Base-by-base conservation (phyloP, 2,329 filamentous ascomycete species). In the Ploettnerulaceae sp. region DNA sequence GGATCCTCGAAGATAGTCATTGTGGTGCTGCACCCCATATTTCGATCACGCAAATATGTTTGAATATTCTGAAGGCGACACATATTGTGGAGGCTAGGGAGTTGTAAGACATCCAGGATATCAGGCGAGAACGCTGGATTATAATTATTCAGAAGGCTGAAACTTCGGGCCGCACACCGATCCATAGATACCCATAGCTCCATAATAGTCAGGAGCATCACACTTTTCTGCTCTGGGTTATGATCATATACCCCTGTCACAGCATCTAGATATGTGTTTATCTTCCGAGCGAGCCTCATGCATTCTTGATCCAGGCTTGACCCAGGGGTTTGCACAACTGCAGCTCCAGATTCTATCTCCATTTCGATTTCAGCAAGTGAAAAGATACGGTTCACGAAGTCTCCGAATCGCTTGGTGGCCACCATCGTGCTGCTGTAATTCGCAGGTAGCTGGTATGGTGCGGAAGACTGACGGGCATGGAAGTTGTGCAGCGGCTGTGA, bases 141-240 rank as follows among this genome's bases (percentile, higher is more conserved):
- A 41, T 74, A 81, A 0, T 76, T 62, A 0, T 40, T 31, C 0
- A 86, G 61, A 0, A 82, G 57, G 0, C 72, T 71, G 38, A 68
- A 77, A 0, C 51, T 49, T 0, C 33, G 9, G 0, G 67, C 61
- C 0, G 74, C 72, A 12, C 57, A 60, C 8, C 63, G 53, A 50
- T 86, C 82, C 59, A 84, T 70, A 1, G 58, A 55, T 2, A 74
- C 59, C 81, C 81, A 86, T 0, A 81, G 52, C 39, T 78, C 73
- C 57, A 84, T 71, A 0, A 79, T 31, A 5, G 65, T 69, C 1
- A 86, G 66, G 0, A 84, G 60, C 55, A 75, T 69, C 0, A 63
- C 45, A 20, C 78, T 80, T 53, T 70, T 72, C 15, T 74, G 69
- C 41, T 76, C 73, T 0, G 71, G 66, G 45, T 74, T 69, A 3